These are phyloP conservation scores for Lobosporangium transversale DNA, from an alignment of 192 early-diverging fungal genomes.

Conservation along the genomic window DNA sequence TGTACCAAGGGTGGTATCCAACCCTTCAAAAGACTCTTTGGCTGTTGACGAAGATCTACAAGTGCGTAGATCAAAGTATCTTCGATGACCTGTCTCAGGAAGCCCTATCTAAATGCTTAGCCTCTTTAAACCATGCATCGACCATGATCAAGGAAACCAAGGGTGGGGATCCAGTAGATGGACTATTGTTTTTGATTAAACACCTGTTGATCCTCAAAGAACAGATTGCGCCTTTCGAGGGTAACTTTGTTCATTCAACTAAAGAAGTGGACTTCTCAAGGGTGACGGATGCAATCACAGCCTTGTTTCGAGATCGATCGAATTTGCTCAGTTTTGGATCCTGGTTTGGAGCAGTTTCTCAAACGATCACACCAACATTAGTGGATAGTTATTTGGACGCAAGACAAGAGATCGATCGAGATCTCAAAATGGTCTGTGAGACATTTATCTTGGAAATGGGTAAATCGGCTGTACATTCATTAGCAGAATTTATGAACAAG, in stretches of 20 bases:
- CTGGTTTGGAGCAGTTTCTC: constrained; percentile 47
- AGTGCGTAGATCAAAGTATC: constrained; percentile 71
- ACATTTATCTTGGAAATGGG: constrained; percentile 78
- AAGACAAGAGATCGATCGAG: constrained; percentile 68
- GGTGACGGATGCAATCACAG: constrained; percentile 61
- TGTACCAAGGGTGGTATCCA: constrained; percentile 78
- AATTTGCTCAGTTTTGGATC: constrained; percentile 52
- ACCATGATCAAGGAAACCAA: constrained; percentile 32
- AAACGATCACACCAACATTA: constrained; percentile 59
- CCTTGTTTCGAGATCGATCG: constrained; percentile 36
- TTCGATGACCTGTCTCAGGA: constrained; percentile 91
- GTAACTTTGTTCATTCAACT: constrained; percentile 76
- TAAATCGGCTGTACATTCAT: constrained; percentile 68
- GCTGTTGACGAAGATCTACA: constrained; percentile 83
- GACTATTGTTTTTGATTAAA: constrained; percentile 86
- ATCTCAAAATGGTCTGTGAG: constrained; percentile 79
- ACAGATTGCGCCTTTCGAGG: constrained; percentile 81
- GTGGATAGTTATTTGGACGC: constrained; percentile 60
- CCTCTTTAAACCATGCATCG: constrained; percentile 56
- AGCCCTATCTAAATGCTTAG: constrained; percentile 75
- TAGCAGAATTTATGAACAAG: constrained; percentile 74
- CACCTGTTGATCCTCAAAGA: constrained; percentile 87
- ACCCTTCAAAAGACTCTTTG: constrained; percentile 84
- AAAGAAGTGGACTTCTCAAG: constrained; percentile 74
- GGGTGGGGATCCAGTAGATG: constrained; percentile 74